phyloP scores from a whole-genome alignment of 208 protist species.

The Tritrichomonas foetus region DNA sequence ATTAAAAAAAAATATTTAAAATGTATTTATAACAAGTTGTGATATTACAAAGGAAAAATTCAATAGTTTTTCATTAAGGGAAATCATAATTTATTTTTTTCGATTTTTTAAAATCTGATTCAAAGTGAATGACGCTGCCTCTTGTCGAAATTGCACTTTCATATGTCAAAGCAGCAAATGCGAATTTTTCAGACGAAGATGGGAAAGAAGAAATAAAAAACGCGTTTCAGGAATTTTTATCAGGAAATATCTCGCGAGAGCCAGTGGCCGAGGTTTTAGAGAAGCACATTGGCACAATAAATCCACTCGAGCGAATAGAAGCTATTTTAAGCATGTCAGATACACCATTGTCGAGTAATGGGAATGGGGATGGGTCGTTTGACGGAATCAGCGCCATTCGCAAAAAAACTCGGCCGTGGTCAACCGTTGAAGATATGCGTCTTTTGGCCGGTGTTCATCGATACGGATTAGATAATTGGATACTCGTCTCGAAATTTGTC shows the following conservation, averaged over 20 bases:
- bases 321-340: neutral
- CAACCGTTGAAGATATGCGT: neutral
- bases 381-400: neutral
- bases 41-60: too few relatives aligned
- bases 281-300: neutral
- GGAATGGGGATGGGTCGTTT: neutral
- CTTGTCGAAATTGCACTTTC: too few relatives aligned
- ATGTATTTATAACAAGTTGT: too few relatives aligned
- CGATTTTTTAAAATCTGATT: too few relatives aligned
- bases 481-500: neutral
- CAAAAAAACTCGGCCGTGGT: neutral
- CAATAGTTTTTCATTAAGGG: too few relatives aligned
- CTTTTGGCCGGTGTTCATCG: neutral
- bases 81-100: too few relatives aligned
- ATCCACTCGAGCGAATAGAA: constrained; percentile 10
- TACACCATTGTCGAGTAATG: neutral
- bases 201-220: too few relatives aligned
- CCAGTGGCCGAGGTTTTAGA: neutral
- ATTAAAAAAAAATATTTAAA: too few relatives aligned
- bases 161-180: too few relatives aligned
- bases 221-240: too few relatives aligned
- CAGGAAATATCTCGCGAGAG: neutral
- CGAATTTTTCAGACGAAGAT: too few relatives aligned
- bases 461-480: neutral
- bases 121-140: too few relatives aligned